phyloP scores from a whole-genome alignment of 495 filamentous ascomycete species.

The Achaetomiella virescens region DNA sequence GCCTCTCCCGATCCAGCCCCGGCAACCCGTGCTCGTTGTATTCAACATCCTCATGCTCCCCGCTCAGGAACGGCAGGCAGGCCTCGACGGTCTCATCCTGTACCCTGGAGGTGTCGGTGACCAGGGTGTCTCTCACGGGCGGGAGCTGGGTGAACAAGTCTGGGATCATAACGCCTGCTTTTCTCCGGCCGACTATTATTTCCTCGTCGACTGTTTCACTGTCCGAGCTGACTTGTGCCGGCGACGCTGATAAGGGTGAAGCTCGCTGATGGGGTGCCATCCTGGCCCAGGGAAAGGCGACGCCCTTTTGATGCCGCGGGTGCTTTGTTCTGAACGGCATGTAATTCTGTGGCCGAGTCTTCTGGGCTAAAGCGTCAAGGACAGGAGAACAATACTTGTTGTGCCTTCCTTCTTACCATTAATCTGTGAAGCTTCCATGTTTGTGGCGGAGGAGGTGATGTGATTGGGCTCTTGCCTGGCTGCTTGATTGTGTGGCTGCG shows the following conservation, averaged over 20 bases:
- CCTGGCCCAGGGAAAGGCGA: constrained; percentile 11
- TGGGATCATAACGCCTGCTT: constrained; percentile 43
- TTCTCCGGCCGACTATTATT: constrained; percentile 1
- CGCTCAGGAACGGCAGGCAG: constrained; percentile 64
- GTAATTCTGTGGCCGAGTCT: neutral
- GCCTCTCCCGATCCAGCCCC: constrained; percentile 58
- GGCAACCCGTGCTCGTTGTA: constrained; percentile 70
- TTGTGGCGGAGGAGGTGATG: neutral
- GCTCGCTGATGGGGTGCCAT: constrained; percentile 1
- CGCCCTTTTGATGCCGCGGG: constrained; percentile 15
- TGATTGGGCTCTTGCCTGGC: constrained; percentile 5
- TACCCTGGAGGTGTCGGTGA: constrained; percentile 59
- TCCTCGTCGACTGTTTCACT: constrained; percentile 23
- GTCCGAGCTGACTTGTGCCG: neutral
- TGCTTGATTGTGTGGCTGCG: neutral
- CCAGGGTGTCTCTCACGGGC: constrained; percentile 58
- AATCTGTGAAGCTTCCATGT: constrained; percentile 7
- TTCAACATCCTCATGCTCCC: constrained; percentile 32
- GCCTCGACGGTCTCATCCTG: constrained; percentile 62
- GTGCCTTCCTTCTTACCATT: constrained; percentile 3
- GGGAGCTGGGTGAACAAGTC: constrained; percentile 59
- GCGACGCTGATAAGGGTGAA: neutral
- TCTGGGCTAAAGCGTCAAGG: neutral
- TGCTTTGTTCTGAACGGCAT: constrained; percentile 17
- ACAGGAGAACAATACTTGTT: constrained; percentile 5